Evolutionary conservation across 257 asterid genomes (phyloP).

Genomic region (Solanum pinnatisectum): DNA sequence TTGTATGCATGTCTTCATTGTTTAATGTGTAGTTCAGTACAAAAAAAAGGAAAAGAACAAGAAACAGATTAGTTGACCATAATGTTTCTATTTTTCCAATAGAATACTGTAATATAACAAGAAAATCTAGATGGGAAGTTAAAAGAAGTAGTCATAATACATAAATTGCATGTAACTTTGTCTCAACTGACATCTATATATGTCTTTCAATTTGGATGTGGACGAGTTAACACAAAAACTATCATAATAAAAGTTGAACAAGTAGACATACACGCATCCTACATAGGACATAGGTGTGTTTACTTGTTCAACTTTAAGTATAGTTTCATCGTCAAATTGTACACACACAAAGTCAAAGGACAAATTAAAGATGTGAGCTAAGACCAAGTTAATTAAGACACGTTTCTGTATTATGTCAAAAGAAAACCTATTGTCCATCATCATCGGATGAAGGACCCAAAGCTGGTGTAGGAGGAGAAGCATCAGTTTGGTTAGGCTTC

Average conservation of each 20-base stretch:
- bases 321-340: background rate
- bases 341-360: background rate
- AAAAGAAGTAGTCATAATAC: background rate
- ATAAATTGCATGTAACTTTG: background rate
- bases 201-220: background rate
- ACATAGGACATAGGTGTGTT: too few relatives aligned
- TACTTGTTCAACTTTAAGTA: background rate
- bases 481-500: slow-evolving; percentile 10
- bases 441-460: slow-evolving; percentile 31
- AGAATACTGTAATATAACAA: background rate
- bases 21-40: too few relatives aligned
- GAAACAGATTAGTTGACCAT: background rate
- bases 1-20: background rate
- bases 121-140: background rate
- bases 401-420: background rate
- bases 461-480: slow-evolving; percentile 35
- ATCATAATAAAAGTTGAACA: background rate
- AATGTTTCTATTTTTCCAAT: background rate
- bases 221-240: background rate
- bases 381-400: background rate
- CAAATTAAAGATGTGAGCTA: background rate
- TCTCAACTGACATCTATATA: too few relatives aligned
- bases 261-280: background rate
- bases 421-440: background rate
- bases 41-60: too few relatives aligned